phyloP scores from a whole-genome alignment of 78 protist species.

The Emiliania huxleyi region DNA sequence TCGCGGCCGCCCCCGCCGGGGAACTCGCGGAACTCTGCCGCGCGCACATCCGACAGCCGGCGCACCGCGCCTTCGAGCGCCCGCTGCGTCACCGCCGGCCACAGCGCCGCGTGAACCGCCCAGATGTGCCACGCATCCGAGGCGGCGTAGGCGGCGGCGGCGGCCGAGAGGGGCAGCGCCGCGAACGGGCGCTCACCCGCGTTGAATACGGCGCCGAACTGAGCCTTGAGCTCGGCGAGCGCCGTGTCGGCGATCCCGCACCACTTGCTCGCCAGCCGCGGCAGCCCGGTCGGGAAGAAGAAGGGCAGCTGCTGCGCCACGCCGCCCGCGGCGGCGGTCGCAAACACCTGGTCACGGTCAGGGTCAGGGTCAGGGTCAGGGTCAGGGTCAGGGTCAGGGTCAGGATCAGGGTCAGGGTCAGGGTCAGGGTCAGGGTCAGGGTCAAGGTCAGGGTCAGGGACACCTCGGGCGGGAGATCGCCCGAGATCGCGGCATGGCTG shows the following conservation, averaged over 20 bases:
- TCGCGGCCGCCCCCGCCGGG: not conserved
- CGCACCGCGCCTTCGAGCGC: not conserved
- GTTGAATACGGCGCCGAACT: not conserved
- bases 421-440: too few relatives aligned
- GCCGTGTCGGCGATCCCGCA: too few relatives aligned
- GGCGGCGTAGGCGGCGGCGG: not conserved
- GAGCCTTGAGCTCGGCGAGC: not conserved
- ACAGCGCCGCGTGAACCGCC: not conserved
- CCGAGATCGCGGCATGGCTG: not conserved
- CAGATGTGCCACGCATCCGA: not conserved
- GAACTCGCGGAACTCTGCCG: not conserved
- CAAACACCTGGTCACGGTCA: not conserved
- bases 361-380: too few relatives aligned
- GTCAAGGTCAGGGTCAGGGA: too few relatives aligned
- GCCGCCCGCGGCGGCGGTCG: not conserved
- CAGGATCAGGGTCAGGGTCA: not conserved
- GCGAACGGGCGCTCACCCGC: not conserved
- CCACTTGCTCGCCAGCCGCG: not conserved
- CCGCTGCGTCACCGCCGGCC: not conserved
- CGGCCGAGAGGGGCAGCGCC: not conserved
- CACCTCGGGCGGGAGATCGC: not conserved
- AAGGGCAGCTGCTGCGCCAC: not conserved
- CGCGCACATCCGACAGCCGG: not conserved
- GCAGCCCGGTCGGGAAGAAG: not conserved
- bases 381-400: too few relatives aligned